Percentiles rank a stretch among this genome's conserved stretches.
These are phyloP conservation scores for Phytophthora foliorum DNA, from an alignment of 352 stramenopile species.

Conservation along the genomic window DNA sequence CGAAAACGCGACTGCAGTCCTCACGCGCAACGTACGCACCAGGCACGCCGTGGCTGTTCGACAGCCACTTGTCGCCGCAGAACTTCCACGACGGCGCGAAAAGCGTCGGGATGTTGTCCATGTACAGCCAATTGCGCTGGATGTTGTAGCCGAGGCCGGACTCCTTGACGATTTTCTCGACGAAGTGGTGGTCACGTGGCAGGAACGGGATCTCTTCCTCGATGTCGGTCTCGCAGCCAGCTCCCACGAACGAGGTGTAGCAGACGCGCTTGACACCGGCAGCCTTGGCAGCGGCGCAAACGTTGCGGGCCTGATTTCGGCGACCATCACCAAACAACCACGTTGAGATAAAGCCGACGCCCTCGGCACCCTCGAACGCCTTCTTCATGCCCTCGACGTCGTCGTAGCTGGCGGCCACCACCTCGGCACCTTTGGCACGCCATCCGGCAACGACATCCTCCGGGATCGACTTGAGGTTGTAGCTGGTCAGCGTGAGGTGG, in stretches of 20 bases:
- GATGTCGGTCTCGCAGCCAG: constrained; percentile 24
- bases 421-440: constrained; percentile 22
- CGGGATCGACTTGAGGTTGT: constrained; percentile 31
- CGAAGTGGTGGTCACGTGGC: constrained; percentile 39
- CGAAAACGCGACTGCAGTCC: constrained; percentile 39
- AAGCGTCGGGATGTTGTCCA: constrained; percentile 40
- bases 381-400: constrained; percentile 36
- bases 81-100: constrained; percentile 48
- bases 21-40: constrained; percentile 36
- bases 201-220: constrained; percentile 46
- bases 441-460: constrained; percentile 24
- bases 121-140: constrained; percentile 50
- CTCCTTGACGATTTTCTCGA: constrained; percentile 29
- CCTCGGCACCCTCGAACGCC: constrained; percentile 33
- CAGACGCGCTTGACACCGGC: constrained; percentile 40
- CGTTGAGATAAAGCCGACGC: constrained; percentile 36
- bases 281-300: constrained; percentile 28
- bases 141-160: constrained; percentile 47
- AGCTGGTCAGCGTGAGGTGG: constrained; percentile 40
- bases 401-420: constrained; percentile 30
- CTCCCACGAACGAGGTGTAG: constrained; percentile 45
- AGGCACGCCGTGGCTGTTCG: constrained; percentile 38
- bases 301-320: constrained; percentile 31
- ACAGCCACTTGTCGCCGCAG: constrained; percentile 40
- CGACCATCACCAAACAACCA: constrained; percentile 41